A percentile compares a stretch with the other conserved stretches of the same genome.
phyloP scores from a whole-genome alignment of 768 basidiomycete species.

The Leccinum pellstonianum region DNA sequence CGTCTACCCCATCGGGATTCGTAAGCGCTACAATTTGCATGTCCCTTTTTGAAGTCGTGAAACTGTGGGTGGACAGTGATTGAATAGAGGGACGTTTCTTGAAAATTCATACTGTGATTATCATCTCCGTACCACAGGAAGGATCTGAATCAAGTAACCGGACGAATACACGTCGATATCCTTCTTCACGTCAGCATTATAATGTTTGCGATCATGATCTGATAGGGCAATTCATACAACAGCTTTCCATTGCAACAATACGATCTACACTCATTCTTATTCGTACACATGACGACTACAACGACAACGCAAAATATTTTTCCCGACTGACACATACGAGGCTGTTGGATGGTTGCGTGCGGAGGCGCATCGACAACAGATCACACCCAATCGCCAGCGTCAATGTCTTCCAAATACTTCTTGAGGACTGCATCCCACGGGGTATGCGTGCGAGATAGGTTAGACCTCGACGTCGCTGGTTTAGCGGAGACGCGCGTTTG shows the following conservation, averaged over 20 bases:
- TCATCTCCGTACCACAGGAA: too few species aligned
- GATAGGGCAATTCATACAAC: background rate
- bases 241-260: background rate
- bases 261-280: background rate
- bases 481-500: background rate
- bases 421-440: slow-evolving; percentile 4
- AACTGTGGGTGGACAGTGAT: too few species aligned
- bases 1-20: too few species aligned
- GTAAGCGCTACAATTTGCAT: too few species aligned
- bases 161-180: too few species aligned
- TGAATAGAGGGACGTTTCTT: too few species aligned
- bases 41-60: too few species aligned
- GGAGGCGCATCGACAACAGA: background rate
- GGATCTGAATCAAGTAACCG: too few species aligned
- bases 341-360: background rate
- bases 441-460: background rate
- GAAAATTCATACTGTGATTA: too few species aligned
- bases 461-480: background rate
- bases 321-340: background rate
- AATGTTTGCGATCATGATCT: too few species aligned
- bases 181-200: too few species aligned
- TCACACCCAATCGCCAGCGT: background rate
- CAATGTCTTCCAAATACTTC: slow-evolving; percentile 2
- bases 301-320: background rate
- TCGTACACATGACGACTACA: background rate